phyloP scores from a whole-genome alignment of 2,329 filamentous ascomycete species.

The Setomelanomma holmii region DNA sequence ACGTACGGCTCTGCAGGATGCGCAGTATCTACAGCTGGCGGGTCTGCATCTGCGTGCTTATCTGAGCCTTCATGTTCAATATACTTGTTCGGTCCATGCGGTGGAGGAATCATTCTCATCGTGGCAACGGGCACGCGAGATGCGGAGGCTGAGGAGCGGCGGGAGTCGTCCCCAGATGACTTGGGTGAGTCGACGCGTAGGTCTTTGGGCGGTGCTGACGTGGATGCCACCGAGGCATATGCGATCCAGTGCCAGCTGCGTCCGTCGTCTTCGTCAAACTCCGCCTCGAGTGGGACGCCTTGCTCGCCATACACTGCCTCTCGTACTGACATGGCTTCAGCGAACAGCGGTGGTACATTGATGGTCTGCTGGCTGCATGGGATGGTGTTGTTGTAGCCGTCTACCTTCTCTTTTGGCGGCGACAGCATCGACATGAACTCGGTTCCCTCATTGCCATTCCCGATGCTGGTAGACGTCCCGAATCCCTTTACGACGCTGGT shows the following conservation, averaged over 20 bases:
- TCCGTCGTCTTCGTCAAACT: slow-evolving; percentile 81
- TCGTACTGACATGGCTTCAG: slow-evolving; percentile 65
- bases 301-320: slow-evolving; percentile 67
- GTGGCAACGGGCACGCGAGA: slow-evolving; percentile 70
- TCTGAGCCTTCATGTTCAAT: slow-evolving; percentile 35
- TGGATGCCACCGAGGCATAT: slow-evolving; percentile 70
- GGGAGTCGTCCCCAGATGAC: slow-evolving; percentile 46
- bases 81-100: slow-evolving; percentile 71
- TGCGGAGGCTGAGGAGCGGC: slow-evolving; percentile 48
- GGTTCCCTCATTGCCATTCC: slow-evolving; percentile 36
- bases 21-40: slow-evolving; percentile 44
- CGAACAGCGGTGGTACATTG: slow-evolving; percentile 53
- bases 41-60: slow-evolving; percentile 41
- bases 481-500: slow-evolving; percentile 31
- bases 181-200: slow-evolving; percentile 53
- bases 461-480: slow-evolving; percentile 21
- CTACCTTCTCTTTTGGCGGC: slow-evolving; percentile 44
- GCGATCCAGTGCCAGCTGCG: slow-evolving; percentile 86
- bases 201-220: slow-evolving; percentile 38
- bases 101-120: slow-evolving; percentile 81
- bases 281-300: slow-evolving; percentile 65
- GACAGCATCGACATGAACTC: slow-evolving; percentile 50
- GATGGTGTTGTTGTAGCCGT: slow-evolving; percentile 46
- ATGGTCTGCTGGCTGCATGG: slow-evolving; percentile 43
- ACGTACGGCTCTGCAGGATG: slow-evolving; percentile 77